Percentiles rank a stretch among this genome's conserved stretches.
These are phyloP conservation scores for Eucalyptus marginata DNA, from an alignment of 345 rosid species.

Conservation along the genomic window DNA sequence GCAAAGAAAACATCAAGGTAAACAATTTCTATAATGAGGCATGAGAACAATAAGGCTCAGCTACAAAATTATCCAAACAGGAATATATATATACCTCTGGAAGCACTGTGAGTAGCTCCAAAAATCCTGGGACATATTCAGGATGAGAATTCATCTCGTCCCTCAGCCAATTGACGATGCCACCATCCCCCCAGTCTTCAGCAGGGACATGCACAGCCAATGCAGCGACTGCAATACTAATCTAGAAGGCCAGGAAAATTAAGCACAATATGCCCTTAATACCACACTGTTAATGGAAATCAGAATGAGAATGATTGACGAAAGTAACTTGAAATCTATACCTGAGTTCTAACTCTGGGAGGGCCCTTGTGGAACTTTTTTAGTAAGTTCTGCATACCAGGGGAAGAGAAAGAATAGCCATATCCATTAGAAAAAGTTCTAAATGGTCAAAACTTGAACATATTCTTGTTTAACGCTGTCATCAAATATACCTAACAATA, in stretches of 20 bases:
- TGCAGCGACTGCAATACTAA: conserved; percentile 98
- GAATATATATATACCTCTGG: conserved; percentile 62
- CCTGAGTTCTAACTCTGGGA: conserved; percentile 98
- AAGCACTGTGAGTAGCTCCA: conserved; percentile 90
- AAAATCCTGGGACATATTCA: conserved; percentile 88
- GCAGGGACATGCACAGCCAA: conserved; percentile 98
- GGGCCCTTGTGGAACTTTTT: conserved; percentile 96
- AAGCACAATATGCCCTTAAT: neutral
- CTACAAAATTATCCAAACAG: neutral
- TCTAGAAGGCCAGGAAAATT: conserved; percentile 38
- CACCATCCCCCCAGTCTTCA: conserved; percentile 95
- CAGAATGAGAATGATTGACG: neutral
- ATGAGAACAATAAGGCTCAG: neutral
- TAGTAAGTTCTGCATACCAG: conserved; percentile 54
- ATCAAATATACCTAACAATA: neutral
- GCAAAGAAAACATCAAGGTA: neutral
- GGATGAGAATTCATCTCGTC: conserved; percentile 94
- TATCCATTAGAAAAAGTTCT: neutral
- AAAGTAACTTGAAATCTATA: conserved; percentile 3
- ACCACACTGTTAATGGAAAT: neutral
- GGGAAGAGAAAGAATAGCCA: neutral
- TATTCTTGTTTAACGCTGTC: neutral
- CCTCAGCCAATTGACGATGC: conserved; percentile 84
- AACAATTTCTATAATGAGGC: neutral
- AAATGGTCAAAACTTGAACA: neutral